phyloP scores from a whole-genome alignment of 495 filamentous ascomycete genomes.

The Recurvomyces mirabilis region DNA sequence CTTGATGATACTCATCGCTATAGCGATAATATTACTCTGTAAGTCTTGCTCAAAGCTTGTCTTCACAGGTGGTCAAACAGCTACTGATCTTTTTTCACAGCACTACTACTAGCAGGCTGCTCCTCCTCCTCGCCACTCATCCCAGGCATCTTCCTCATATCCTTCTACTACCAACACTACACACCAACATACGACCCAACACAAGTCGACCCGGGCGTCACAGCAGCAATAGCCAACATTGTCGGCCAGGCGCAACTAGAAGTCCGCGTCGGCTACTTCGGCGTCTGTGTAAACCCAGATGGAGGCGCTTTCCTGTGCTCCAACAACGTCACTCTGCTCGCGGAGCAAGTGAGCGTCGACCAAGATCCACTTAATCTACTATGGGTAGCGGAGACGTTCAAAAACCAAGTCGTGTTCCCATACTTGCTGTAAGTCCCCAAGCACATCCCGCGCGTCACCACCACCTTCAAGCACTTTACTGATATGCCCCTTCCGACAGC shows the following conservation, averaged over 20 bases:
- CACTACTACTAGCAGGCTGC: conserved; percentile 68
- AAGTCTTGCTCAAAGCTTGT: conserved; percentile 31
- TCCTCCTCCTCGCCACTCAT: conserved; percentile 66
- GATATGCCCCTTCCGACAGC: conserved; percentile 25
- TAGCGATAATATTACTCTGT: conserved; percentile 94
- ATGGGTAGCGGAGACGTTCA: conserved; percentile 69
- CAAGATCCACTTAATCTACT: conserved; percentile 73
- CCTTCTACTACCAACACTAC: conserved; percentile 60
- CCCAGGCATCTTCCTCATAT: conserved; percentile 69
- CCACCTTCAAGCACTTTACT: background rate
- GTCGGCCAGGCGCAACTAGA: conserved; percentile 55
- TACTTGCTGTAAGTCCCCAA: conserved; percentile 51
- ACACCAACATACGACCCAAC: conserved; percentile 54
- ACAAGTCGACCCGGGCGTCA: conserved; percentile 77
- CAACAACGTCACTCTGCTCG: conserved; percentile 66
- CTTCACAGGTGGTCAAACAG: background rate
- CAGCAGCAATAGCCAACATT: conserved; percentile 61
- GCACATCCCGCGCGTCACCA: background rate
- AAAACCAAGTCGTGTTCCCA: conserved; percentile 71
- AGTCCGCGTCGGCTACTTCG: conserved; percentile 63
- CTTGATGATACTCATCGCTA: conserved; percentile 90
- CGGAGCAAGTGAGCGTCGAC: conserved; percentile 53
- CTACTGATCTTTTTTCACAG: conserved; percentile 32
- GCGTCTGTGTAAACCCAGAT: conserved; percentile 65
- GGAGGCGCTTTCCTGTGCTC: conserved; percentile 61